Evolutionary conservation across 2,329 filamentous ascomycete species (phyloP).

Genomic region (Colletotrichum brevisporum): DNA sequence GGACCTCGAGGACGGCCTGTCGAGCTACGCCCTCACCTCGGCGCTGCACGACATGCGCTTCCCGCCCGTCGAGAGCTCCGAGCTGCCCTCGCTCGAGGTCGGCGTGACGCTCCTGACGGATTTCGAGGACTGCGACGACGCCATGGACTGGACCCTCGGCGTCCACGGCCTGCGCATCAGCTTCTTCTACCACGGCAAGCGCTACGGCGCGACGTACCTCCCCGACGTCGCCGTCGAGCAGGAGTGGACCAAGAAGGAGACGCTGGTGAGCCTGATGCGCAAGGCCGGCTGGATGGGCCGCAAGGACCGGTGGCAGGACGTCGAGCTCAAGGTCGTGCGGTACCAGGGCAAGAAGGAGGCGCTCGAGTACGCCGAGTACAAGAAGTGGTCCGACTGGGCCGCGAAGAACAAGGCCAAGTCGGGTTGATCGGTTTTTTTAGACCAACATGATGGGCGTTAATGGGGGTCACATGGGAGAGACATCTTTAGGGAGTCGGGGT

Average conservation of each 20-base stretch:
- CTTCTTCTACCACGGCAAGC: constrained; percentile 80
- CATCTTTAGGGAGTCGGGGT: constrained; percentile 7
- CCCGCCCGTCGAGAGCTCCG: constrained; percentile 64
- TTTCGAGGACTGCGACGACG: constrained; percentile 81
- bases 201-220: constrained; percentile 90
- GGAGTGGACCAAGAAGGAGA: constrained; percentile 95
- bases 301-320: constrained; percentile 82
- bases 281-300: constrained; percentile 95
- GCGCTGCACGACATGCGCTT: constrained; percentile 76
- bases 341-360: constrained; percentile 89
- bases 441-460: constrained; percentile 26
- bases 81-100: constrained; percentile 72
- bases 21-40: constrained; percentile 87
- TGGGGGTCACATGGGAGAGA: constrained; percentile 1
- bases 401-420: constrained; percentile 49
- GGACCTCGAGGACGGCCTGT: constrained; percentile 79
- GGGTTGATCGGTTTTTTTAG: constrained; percentile 16
- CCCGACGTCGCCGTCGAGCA: constrained; percentile 94
- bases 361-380: constrained; percentile 80
- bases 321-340: constrained; percentile 83
- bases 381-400: constrained; percentile 84
- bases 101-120: constrained; percentile 87
- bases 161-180: constrained; percentile 89
- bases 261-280: constrained; percentile 88
- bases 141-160: constrained; percentile 89